Evolutionary conservation across 1,139 yeast genomes (phyloP).

Genomic region (Dujonia santamariae): DNA sequence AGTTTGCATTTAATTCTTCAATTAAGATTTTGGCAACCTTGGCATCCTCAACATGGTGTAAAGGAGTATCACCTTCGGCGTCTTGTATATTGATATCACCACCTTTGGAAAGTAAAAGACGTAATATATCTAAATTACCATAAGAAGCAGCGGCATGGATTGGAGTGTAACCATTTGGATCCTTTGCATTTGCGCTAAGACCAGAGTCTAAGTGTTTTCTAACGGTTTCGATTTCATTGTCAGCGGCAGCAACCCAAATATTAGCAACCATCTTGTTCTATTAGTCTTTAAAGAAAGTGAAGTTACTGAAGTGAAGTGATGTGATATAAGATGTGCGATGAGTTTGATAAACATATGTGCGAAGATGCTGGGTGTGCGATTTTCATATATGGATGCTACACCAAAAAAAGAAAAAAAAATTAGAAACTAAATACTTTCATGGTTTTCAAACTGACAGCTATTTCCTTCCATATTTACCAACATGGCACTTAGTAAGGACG

Average conservation of each 20-base stretch:
- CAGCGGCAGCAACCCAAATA: slow-evolving; percentile 96
- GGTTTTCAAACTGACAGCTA: no score
- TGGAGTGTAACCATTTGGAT: slow-evolving; percentile 93
- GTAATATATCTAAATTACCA: slow-evolving; percentile 70
- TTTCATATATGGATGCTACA: no score
- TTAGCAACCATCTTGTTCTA: slow-evolving; percentile 46
- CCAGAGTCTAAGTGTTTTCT: slow-evolving; percentile 52
- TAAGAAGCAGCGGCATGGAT: slow-evolving; percentile 96
- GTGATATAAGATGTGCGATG: no score
- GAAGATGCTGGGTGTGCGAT: no score
- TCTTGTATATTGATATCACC: slow-evolving; percentile 85
- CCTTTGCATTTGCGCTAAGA: slow-evolving; percentile 68
- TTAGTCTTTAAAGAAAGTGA: no score
- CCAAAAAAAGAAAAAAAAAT: no score
- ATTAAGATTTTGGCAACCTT: slow-evolving; percentile 62
- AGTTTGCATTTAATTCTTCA: slow-evolving; percentile 66
- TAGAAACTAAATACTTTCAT: no score
- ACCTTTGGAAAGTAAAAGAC: slow-evolving; percentile 53
- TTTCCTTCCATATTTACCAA: not conserved
- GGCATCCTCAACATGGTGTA: slow-evolving; percentile 82
- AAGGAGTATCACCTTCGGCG: slow-evolving; percentile 90
- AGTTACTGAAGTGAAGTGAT: no score
- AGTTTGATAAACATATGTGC: no score
- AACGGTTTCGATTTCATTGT: slow-evolving; percentile 63
- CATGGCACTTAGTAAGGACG: slow-evolving; percentile 9